A percentile compares a stretch with the other conserved stretches of the same genome.
Conservation (phyloP, 345 rosid genomes). For the Streptanthus diversifolius region DNA sequence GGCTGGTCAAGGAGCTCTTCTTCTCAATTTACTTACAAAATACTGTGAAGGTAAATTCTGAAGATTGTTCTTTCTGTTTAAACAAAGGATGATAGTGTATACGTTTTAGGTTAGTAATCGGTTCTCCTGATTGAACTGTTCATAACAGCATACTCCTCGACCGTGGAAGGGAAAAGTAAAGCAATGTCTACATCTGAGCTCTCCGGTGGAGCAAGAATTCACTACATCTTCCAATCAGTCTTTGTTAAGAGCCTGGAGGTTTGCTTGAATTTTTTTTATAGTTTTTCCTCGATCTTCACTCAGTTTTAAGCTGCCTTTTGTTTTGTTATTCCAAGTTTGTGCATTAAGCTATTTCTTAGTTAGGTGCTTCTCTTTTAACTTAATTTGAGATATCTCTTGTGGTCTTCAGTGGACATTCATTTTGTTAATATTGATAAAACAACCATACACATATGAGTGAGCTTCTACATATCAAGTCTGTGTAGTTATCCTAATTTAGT, state of each 20-base stretch:
- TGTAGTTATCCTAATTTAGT: neutral
- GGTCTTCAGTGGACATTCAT: neutral
- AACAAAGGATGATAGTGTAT: neutral
- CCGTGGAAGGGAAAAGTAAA: constrained; percentile 88
- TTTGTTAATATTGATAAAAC: neutral
- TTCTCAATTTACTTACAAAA: constrained; percentile 77
- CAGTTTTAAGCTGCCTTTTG: neutral
- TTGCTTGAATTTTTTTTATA: constrained; percentile 10
- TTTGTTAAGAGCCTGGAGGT: constrained; percentile 95
- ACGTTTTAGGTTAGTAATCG: neutral
- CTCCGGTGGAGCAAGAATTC: constrained; percentile 92
- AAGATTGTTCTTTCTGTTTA: neutral
- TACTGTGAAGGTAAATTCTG: constrained; percentile 69
- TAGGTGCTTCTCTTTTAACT: neutral
- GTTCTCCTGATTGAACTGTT: constrained; percentile 12
- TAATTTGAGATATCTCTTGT: neutral
- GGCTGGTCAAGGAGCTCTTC: constrained; percentile 94
- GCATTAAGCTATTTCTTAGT: neutral
- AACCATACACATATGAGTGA: neutral
- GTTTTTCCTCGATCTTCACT: neutral
- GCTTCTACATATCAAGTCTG: neutral
- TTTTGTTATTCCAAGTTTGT: constrained; percentile 1
- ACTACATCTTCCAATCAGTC: constrained; percentile 82
- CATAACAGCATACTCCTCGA: constrained; percentile 74
- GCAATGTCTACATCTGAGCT: constrained; percentile 93